phyloP scores from a whole-genome alignment of 257 asterid genomes.

The Anisodus acutangulus region DNA sequence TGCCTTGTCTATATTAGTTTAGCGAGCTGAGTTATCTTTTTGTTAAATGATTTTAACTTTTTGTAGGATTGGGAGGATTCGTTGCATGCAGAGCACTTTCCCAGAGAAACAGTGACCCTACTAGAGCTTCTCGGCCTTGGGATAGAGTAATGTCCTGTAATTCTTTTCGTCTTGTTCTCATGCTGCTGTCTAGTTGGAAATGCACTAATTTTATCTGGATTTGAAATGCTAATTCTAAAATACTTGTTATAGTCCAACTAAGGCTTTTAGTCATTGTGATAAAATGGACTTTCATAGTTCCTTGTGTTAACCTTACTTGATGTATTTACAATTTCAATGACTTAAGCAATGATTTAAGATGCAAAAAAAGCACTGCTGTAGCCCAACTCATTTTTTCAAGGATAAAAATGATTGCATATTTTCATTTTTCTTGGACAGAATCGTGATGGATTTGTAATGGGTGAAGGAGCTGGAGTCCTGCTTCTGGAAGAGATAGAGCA shows the following conservation, averaged over 20 bases:
- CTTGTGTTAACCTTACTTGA: background rate
- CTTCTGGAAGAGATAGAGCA: conserved; percentile 59
- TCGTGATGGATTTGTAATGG: conserved; percentile 58
- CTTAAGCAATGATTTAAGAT: background rate
- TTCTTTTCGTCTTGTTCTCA: conserved; percentile 15
- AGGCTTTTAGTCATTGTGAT: background rate
- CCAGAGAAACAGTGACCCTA: conserved; percentile 71
- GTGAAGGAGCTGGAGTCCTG: conserved; percentile 63
- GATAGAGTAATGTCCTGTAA: conserved; percentile 40
- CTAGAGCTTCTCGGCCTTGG: conserved; percentile 78
- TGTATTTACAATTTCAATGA: background rate
- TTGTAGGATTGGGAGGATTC: conserved; percentile 60
- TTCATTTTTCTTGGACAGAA: conserved; percentile 34
- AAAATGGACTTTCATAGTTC: background rate
- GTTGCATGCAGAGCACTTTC: conserved; percentile 79
- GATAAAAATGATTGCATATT: background rate
- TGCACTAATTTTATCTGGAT: background rate
- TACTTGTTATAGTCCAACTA: background rate
- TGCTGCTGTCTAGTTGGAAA: background rate
- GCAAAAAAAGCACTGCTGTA: background rate
- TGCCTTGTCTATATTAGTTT: background rate
- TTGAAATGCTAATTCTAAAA: conserved; percentile 10
- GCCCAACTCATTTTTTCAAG: background rate
- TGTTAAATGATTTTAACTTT: background rate
- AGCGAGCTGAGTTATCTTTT: background rate